Evolutionary conservation across 1,284 basidiomycete genomes (phyloP), one percentile per base, ranked within the genome.

Genomic region (Apiotrichum domesticum): DNA sequence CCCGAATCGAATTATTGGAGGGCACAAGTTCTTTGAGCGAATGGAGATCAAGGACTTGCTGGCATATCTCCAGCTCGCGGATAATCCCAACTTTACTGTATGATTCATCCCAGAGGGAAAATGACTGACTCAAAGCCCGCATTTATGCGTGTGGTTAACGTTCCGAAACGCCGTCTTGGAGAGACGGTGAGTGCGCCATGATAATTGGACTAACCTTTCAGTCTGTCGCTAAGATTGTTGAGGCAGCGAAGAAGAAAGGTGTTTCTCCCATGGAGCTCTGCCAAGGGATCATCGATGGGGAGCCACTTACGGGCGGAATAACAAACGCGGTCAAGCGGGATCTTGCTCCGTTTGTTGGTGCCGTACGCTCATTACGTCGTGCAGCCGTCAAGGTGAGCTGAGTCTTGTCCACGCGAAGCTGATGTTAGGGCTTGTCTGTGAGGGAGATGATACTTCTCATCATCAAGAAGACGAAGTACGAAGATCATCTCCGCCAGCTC

Each of bases 11-110:
- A 82, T 95, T 52, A 80, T 95, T 9, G 87, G 85, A 13, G 90
- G 90, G 0, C 85, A 87, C 71, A 88, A 87, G 71, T 93, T 93
- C 81, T 94, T 93, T 67, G 88, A 93, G 61, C 85, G 90, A 7
- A 73, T 83, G 63, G 88, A 90, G 79, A 83, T 96, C 70, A 93
- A 92, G 77, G 90, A 93, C 71, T 65, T 94, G 29, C 77, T 95
- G 15, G 87, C 88, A 1, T 95, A 95, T 73, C 77, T 93, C 1
- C 90, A 91, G 68, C 79, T 95, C 2, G 80, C 87, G 2, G 90
- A 93, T 65, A 95, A 95, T 69, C 85, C 88, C 0, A 77, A 80
- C 11, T 94, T 87, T 66, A 79, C 79, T 5, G 73, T 73, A 46
- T 61, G 72, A 8, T 39, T 8, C 13, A 7, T 39, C 13, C 8